These are phyloP conservation scores for Populus simonii DNA, from an alignment of 345 rosid genomes.

Conservation along the genomic window DNA sequence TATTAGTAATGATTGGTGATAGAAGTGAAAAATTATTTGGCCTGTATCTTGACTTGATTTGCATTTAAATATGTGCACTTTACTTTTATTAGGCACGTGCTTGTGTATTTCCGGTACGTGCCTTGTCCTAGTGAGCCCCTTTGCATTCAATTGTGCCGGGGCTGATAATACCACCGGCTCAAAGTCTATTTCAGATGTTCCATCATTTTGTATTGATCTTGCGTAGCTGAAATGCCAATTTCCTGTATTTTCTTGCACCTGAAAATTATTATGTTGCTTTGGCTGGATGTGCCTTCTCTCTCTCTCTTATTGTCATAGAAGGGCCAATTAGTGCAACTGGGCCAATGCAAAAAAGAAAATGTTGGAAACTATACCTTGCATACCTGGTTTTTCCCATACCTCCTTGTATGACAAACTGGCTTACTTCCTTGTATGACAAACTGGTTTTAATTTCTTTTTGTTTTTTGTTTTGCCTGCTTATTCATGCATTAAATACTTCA, in stretches of 20 bases:
- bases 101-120: background rate
- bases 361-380: background rate
- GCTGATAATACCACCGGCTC: background rate
- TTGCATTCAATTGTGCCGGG: background rate
- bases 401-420: background rate
- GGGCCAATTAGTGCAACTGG: background rate
- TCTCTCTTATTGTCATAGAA: no score
- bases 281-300: background rate
- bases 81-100: no score
- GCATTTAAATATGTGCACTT: no score
- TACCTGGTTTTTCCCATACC: background rate
- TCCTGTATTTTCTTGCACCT: background rate
- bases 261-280: no score
- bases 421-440: background rate
- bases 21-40: background rate
- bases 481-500: background rate
- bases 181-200: background rate
- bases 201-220: background rate
- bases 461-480: background rate
- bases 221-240: background rate
- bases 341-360: background rate
- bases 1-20: no score
- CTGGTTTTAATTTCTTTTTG: background rate
- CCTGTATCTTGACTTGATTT: background rate
- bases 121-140: background rate